Conservation (phyloP, 2,329 filamentous ascomycete species). For the Fusarium kyushuense region DNA sequence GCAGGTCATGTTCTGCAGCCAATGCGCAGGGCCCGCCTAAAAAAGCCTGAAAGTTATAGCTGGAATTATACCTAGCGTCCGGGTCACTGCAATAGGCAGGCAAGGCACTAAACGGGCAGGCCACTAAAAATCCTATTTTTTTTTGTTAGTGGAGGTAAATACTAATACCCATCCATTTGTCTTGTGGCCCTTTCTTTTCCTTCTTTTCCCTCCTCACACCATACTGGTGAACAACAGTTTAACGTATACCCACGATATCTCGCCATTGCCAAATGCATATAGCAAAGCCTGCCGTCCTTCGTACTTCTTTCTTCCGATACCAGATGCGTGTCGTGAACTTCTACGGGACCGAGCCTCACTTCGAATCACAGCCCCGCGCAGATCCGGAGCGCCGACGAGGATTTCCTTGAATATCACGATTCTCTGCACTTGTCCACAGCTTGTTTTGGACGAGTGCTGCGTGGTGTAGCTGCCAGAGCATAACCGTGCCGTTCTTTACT, state of each 20-base stretch:
- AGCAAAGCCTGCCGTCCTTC: constrained; percentile 60
- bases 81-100: constrained; percentile 26
- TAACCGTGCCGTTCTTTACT: constrained; percentile 34
- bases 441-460: constrained; percentile 33
- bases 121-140: constrained; percentile 38
- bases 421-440: constrained; percentile 34
- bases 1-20: constrained; percentile 22
- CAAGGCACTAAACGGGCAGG: constrained; percentile 4
- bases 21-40: constrained; percentile 31
- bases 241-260: constrained; percentile 27
- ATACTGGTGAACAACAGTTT: constrained; percentile 45
- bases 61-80: constrained; percentile 27
- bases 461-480: constrained; percentile 37
- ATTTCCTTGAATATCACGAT: constrained; percentile 56
- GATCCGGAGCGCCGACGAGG: constrained; percentile 71
- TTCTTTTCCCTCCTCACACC: constrained; percentile 45
- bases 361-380: constrained; percentile 65
- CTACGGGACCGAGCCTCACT: constrained; percentile 62
- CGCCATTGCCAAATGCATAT: constrained; percentile 66
- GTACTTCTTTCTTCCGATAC: constrained; percentile 64
- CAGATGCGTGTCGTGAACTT: constrained; percentile 67
- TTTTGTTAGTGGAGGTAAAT: constrained; percentile 27
- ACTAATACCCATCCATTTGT: constrained; percentile 36
- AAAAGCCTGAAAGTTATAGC: constrained; percentile 29
- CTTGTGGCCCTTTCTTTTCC: constrained; percentile 23